Conservation (phyloP, 805 yeast genomes). For the Ogataea minuta region DNA sequence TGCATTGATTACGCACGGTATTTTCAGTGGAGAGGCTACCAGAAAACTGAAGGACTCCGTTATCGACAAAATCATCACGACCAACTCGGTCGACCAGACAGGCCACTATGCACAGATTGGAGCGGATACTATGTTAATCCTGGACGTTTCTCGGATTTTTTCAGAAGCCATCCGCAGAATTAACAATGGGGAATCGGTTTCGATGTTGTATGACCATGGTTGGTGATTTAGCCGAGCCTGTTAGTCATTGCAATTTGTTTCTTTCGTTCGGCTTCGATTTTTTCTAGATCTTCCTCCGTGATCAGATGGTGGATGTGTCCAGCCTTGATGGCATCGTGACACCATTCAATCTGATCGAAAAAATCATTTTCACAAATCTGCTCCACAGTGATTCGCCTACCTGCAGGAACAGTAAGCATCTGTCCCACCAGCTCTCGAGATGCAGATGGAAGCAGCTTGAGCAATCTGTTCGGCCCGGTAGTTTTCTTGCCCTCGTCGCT, state of each 20-base stretch:
- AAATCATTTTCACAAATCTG: constrained; percentile 59
- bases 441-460: constrained; percentile 67
- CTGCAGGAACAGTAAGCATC: constrained; percentile 65
- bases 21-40: constrained; percentile 89
- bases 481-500: constrained; percentile 27
- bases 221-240: constrained; percentile 37
- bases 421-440: constrained; percentile 58
- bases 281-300: constrained; percentile 59
- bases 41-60: constrained; percentile 61
- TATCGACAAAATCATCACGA: constrained; percentile 82
- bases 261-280: constrained; percentile 37
- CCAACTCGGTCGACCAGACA: constrained; percentile 88
- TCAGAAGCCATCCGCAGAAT: constrained; percentile 96
- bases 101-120: constrained; percentile 54
- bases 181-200: constrained; percentile 94
- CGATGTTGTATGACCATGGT: constrained; percentile 88
- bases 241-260: constrained; percentile 24
- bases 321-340: constrained; percentile 38
- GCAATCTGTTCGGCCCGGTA: constrained; percentile 67
- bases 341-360: constrained; percentile 53
- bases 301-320: constrained; percentile 66
- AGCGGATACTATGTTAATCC: constrained; percentile 55
- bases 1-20: constrained; percentile 89
- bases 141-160: constrained; percentile 84
- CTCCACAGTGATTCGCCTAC: constrained; percentile 54